Percentiles rank a stretch among this genome's conserved stretches.
Evolutionary conservation across 805 yeast species (phyloP).

Genomic region (Saccharomyces mikatae): DNA sequence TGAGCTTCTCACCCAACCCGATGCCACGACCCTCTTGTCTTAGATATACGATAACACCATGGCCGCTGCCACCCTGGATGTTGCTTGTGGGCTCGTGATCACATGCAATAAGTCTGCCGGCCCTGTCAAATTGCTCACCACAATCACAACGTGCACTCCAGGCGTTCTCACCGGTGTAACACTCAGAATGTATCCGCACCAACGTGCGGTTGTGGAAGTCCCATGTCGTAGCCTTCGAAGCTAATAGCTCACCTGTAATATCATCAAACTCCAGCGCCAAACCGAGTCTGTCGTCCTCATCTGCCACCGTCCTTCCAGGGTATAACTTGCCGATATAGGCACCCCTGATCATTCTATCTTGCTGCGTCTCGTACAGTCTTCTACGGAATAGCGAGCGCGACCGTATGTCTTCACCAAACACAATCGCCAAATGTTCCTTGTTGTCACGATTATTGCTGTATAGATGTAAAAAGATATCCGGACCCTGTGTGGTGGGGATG

Average conservation of each 20-base stretch:
- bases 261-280: conserved; percentile 36
- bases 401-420: conserved; percentile 86
- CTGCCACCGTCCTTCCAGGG: conserved; percentile 78
- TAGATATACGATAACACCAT: conserved; percentile 89
- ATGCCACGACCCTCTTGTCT: conserved; percentile 99
- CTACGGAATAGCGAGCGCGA: conserved; percentile 61
- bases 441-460: conserved; percentile 79
- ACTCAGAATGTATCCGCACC: conserved; percentile 91
- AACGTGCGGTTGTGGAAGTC: conserved; percentile 37
- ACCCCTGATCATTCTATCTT: conserved; percentile 96
- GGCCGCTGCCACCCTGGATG: conserved; percentile 55
- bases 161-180: conserved; percentile 98
- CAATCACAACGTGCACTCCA: conserved; percentile 99
- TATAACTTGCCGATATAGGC: conserved; percentile 85
- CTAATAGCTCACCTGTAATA: conserved; percentile 29
- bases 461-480: conserved; percentile 85
- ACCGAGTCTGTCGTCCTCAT: conserved; percentile 42
- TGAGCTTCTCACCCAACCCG: conserved; percentile 94
- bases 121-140: conserved; percentile 98
- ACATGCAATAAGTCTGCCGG: conserved; percentile 72
- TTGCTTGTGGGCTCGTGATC: conserved; percentile 22
- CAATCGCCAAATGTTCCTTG: conserved; percentile 95
- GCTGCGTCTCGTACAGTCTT: conserved; percentile 69
- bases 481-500: conserved; percentile 92
- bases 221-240: conserved; percentile 21